Evolutionary conservation across 2,329 filamentous ascomycete species (phyloP).

Genomic region (Fusarium sublunatum): DNA sequence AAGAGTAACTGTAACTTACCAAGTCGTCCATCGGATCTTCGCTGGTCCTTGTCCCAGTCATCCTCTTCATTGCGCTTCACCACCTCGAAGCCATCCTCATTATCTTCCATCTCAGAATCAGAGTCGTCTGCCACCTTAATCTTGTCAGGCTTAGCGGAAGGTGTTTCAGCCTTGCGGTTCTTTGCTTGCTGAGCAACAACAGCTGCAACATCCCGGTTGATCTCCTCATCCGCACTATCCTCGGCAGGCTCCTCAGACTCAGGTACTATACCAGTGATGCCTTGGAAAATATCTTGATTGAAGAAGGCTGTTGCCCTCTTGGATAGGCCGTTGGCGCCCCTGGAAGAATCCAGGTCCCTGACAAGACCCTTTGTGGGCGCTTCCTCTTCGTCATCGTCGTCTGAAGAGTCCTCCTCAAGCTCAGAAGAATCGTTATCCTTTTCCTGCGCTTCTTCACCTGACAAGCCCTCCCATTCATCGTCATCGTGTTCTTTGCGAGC

Average conservation of each 20-base stretch:
- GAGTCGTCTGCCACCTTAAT: conserved; percentile 45
- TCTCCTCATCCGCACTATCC: conserved; percentile 47
- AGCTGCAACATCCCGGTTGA: conserved; percentile 50
- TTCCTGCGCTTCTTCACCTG: conserved; percentile 69
- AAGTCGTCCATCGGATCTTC: conserved; percentile 70
- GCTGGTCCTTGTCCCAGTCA: conserved; percentile 75
- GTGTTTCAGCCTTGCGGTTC: conserved; percentile 41
- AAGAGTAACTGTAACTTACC: conserved; percentile 56
- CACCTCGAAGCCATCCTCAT: conserved; percentile 68
- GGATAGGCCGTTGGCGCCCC: conserved; percentile 36
- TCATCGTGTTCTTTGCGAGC: conserved; percentile 83
- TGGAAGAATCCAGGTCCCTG: conserved; percentile 51
- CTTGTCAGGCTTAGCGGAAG: conserved; percentile 2
- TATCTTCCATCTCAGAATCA: conserved; percentile 53
- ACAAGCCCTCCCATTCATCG: conserved; percentile 93
- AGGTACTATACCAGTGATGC: conserved; percentile 75
- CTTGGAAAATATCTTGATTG: conserved; percentile 92
- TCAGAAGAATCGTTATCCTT: conserved; percentile 61
- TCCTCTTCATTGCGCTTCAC: conserved; percentile 64
- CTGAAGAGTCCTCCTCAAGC: conserved; percentile 61
- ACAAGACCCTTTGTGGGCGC: conserved; percentile 47
- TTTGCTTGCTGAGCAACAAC: conserved; percentile 43
- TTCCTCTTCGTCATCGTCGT: conserved; percentile 49
- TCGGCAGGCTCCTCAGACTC: conserved; percentile 50
- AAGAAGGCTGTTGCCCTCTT: conserved; percentile 86